Evolutionary conservation across 2,329 filamentous ascomycete species (phyloP), one percentile per base, ranked within the genome.

Genomic region (Torrubiellomyces zombiae): DNA sequence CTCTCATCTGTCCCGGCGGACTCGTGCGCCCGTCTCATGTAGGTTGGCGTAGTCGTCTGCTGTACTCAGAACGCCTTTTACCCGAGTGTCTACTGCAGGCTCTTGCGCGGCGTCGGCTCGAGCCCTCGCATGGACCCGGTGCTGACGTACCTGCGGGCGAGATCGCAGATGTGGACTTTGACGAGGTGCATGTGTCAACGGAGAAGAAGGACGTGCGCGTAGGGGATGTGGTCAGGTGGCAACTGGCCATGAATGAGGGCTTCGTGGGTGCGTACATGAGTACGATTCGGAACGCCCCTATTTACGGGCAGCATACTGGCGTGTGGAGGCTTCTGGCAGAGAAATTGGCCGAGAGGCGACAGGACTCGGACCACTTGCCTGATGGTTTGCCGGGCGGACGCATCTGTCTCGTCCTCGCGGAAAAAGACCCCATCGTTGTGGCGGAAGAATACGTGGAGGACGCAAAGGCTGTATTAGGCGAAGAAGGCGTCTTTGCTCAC

Each of bases 181-280:
- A 63, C 30, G 46, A 53, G 26, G 59, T 66, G 14, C 33, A 53
- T 1, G 48, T 81, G 9, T 64, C 71, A 4, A 53, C 54, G 3
- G 48, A 50, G 9, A 53, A 63, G 26, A 58, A 63, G 0, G 38
- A 51, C 10, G 55, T 73, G 6, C 32, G 21, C 14, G 62, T 79
- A 4, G 63, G 69, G 0, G 57, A 60, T 4, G 65, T 76, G 0
- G 69, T 82, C 24, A 49, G 55, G 22, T 83, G 78, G 75, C 79
- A 86, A 47, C 51, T 81, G 12, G 52, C 58, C 18, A 42, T 63
- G 15, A 76, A 86, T 42, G 40, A 45, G 1, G 80, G 76, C 0
- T 85, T 81, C 39, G 55, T 81, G 5, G 55, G 58, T 3, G 66
- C 77, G 0, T 83, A 83, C 39, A 63, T 82, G 38, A 77, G 69